phyloP scores from a whole-genome alignment of 208 protist genomes.

The Acanthamoeba lugdunensis region DNA sequence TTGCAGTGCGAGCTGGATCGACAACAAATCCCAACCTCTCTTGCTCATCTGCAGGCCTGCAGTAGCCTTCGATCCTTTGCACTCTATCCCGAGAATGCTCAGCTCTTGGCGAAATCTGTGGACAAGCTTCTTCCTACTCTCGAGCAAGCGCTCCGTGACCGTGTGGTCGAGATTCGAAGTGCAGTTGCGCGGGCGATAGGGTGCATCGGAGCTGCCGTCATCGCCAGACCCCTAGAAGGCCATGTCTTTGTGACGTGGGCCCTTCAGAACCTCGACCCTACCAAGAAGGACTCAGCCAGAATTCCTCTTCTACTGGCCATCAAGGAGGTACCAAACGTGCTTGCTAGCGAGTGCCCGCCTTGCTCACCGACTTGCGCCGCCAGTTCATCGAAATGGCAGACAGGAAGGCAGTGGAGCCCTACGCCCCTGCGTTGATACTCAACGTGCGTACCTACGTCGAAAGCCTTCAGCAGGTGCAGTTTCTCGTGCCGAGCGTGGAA shows the following conservation, averaged over 20 bases:
- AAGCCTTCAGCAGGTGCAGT: slow-evolving; percentile 1
- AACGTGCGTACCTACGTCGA: slow-evolving; percentile 35
- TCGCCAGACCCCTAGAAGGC: not conserved
- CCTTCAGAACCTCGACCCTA: slow-evolving; percentile 19
- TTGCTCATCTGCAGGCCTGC: slow-evolving; percentile 19
- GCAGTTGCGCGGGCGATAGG: not conserved
- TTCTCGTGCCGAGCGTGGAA: slow-evolving; percentile 26
- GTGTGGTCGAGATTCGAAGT: not conserved
- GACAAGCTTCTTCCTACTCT: slow-evolving; percentile 45
- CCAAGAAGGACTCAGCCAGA: not conserved
- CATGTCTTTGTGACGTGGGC: slow-evolving; percentile 27
- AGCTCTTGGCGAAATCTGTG: slow-evolving; percentile 25
- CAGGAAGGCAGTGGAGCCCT: slow-evolving; percentile 23
- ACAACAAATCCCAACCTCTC: not conserved
- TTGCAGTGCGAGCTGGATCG: not conserved
- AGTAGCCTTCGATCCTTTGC: slow-evolving; percentile 12
- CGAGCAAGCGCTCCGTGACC: slow-evolving; percentile 31
- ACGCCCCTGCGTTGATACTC: slow-evolving; percentile 10
- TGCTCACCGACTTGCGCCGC: no score
- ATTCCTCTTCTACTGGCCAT: not conserved
- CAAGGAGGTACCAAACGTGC: slow-evolving; percentile 12
- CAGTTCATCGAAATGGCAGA: slow-evolving; percentile 58
- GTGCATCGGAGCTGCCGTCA: slow-evolving; percentile 24
- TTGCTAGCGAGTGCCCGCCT: not conserved
- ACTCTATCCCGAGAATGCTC: not conserved